A percentile compares a stretch with the other conserved stretches of the same genome.
phyloP scores from a whole-genome alignment of 1,139 yeast species.

The Hyphopichia burtonii region DNA sequence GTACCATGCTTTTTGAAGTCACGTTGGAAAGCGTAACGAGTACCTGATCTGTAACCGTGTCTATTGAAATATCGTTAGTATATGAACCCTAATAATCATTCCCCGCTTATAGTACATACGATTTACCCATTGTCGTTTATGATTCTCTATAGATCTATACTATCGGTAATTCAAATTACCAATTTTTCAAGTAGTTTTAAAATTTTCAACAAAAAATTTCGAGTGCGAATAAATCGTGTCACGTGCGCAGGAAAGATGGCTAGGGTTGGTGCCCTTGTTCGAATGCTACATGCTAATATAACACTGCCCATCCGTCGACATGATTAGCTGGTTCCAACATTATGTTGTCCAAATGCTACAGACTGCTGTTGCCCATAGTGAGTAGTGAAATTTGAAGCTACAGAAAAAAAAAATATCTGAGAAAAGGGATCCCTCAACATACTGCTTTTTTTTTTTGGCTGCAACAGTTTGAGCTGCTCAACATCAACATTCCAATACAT shows the following conservation, averaged over 20 bases:
- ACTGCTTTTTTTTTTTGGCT: too few relatives aligned
- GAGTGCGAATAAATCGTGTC: background rate
- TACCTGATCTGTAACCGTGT: constrained; percentile 99
- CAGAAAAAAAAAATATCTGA: too few relatives aligned
- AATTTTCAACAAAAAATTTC: background rate
- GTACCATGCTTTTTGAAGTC: constrained; percentile 98
- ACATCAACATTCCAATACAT: too few relatives aligned
- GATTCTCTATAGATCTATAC: background rate
- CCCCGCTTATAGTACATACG: constrained; percentile 2
- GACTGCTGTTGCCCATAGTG: too few relatives aligned
- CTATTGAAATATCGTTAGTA: constrained; percentile 31
- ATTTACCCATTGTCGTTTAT: constrained; percentile 4
- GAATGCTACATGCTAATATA: background rate
- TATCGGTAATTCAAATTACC: background rate
- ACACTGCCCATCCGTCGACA: background rate
- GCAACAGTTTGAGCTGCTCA: too few relatives aligned
- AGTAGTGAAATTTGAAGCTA: too few relatives aligned
- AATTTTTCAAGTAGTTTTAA: background rate
- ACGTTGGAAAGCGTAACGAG: constrained; percentile 99
- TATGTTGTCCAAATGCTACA: too few relatives aligned
- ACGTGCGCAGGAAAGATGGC: background rate
- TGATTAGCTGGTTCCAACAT: too few relatives aligned
- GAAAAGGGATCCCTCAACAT: too few relatives aligned
- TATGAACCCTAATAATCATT: background rate
- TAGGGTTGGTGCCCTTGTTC: background rate